Percentiles rank a stretch among this genome's conserved stretches.
These are phyloP conservation scores for Candida dajiaensis DNA, from an alignment of 805 yeast species.

Conservation along the genomic window DNA sequence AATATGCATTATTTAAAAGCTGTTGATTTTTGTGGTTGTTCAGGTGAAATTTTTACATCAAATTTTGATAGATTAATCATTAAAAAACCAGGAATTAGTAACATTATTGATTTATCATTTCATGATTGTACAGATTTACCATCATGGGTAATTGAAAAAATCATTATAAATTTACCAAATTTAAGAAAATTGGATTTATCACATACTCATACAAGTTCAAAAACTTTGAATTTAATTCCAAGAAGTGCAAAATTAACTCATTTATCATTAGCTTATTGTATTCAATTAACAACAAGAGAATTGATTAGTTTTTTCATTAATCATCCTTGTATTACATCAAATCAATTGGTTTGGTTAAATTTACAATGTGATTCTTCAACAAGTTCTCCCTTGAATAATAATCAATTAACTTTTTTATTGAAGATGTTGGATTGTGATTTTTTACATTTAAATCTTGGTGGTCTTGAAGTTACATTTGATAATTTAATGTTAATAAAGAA, in stretches of 20 bases:
- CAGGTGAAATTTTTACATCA: conserved; percentile 53
- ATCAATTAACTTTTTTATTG: conserved; percentile 41
- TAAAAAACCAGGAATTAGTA: conserved; percentile 15
- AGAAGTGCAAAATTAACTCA: conserved; percentile 60
- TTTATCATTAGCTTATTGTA: conserved; percentile 60
- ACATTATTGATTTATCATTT: conserved; percentile 47
- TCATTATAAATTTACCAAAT: conserved; percentile 51
- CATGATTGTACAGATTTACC: conserved; percentile 85
- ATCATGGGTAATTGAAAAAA: conserved; percentile 43
- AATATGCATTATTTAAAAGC: conserved; percentile 51
- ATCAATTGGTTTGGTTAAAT: conserved; percentile 58
- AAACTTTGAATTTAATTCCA: conserved; percentile 51
- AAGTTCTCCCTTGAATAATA: conserved; percentile 50
- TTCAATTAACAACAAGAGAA: conserved; percentile 66
- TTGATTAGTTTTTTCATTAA: conserved; percentile 60
- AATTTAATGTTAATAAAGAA: conserved; percentile 33
- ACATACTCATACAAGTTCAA: conserved; percentile 71
- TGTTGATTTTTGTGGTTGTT: conserved; percentile 86
- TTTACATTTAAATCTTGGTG: conserved; percentile 54
- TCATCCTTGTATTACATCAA: conserved; percentile 55
- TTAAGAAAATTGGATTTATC: conserved; percentile 70
- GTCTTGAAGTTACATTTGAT: conserved; percentile 45
- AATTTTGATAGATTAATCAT: conserved; percentile 43
- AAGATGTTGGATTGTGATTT: conserved; percentile 34
- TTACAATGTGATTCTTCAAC: conserved; percentile 59